Evolutionary conservation across 1,139 yeast genomes (phyloP).

Genomic region (Petasospora fabianii): DNA sequence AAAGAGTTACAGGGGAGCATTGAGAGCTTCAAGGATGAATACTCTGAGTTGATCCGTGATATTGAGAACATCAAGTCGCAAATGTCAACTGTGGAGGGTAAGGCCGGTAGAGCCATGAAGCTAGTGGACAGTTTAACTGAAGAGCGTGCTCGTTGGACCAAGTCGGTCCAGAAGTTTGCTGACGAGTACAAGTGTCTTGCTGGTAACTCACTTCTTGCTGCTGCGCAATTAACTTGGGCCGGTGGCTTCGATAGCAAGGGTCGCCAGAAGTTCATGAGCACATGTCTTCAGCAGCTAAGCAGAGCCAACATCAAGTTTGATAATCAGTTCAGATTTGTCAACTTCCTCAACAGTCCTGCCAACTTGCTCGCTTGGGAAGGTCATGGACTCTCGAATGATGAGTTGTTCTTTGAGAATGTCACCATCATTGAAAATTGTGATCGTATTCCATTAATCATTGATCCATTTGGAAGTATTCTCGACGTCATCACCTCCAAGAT

Average conservation of each 20-base stretch:
- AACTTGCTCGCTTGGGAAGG: slow-evolving; percentile 50
- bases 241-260: slow-evolving; percentile 57
- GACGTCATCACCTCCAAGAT: slow-evolving; percentile 37
- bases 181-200: slow-evolving; percentile 44
- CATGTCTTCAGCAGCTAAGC: slow-evolving; percentile 43
- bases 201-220: slow-evolving; percentile 63
- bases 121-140: slow-evolving; percentile 60
- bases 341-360: slow-evolving; percentile 39
- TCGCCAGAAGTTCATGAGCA: slow-evolving; percentile 37
- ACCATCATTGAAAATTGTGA: slow-evolving; percentile 41
- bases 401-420: slow-evolving; percentile 60
- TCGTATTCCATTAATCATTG: slow-evolving; percentile 61
- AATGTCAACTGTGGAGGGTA: slow-evolving; percentile 58
- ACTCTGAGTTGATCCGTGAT: slow-evolving; percentile 72
- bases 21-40: slow-evolving; percentile 60
- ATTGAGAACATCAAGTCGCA: slow-evolving; percentile 72
- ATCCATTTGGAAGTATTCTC: slow-evolving; percentile 57
- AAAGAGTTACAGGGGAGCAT: slow-evolving; percentile 67
- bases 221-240: slow-evolving; percentile 59
- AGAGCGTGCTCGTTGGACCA: slow-evolving; percentile 79
- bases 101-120: slow-evolving; percentile 58
- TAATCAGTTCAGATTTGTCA: slow-evolving; percentile 32
- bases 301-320: slow-evolving; percentile 42
- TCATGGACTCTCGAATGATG: slow-evolving; percentile 53
- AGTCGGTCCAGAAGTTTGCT: slow-evolving; percentile 49